Evolutionary conservation across 192 early-diverging fungal genomes (phyloP), one percentile per base, ranked within the genome.

Genomic region (Kickxella alabastrina): DNA sequence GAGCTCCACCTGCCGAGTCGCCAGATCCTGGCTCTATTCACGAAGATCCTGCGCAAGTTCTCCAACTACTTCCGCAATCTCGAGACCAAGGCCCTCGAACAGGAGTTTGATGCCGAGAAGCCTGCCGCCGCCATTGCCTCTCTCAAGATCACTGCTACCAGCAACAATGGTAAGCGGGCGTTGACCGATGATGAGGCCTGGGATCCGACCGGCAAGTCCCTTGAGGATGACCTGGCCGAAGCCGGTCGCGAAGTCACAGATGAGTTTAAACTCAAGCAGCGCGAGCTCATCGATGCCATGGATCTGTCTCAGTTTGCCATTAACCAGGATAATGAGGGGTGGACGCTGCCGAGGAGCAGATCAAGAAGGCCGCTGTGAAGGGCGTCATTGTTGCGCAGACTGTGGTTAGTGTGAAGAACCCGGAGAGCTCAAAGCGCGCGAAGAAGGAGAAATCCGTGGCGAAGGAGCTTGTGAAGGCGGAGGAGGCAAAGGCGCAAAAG

Each of bases 21-120:
- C 25, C 94, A 97, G 68, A 77, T 96, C 17, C 62, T 99, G 77
- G 97, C 95, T 0, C 68, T 97, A 49, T 97, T 99, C 60, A 92
- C 86, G 52, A 99, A 97, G 75, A 74, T 90, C n/a, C 71, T 95
- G 59, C 81, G 89, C 59, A 97, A 93, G 79, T 81, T 87, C 58
- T 84, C 80, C 35, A 77, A 59, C 42, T 85, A 69, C 62, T 91
- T 90, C 57, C 72, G 73, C 48, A 74, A 55, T 23, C 77, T 89
- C 18, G 83, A 86, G 39, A 40, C 68, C 41, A 43, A 52, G 21
- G 43, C 47, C 34, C 43, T 56, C 21, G 61, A 75, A 28, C 50
- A 59, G 41, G 57, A 63, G 26, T 29, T 56, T 17, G 55, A 82
- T 52, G 44, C 61, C 37, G 42, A 62, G 42, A n/a, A 21, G 10